Percentiles rank a stretch among this genome's conserved stretches.
Conservation (phyloP, 2,329 filamentous ascomycete species). For the Aspergillus chevalieri region DNA sequence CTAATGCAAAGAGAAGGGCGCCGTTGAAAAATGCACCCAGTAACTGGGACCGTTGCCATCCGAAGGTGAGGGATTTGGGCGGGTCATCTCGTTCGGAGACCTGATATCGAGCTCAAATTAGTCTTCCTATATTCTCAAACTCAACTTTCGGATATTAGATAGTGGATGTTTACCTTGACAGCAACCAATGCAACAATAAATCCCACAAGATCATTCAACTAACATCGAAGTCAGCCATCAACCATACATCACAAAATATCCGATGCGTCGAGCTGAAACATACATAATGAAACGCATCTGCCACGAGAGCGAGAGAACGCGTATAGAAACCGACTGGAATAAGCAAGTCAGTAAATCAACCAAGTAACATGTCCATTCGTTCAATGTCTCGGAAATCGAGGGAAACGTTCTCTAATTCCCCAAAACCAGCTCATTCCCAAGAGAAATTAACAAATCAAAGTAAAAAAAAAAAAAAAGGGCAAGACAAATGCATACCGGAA, state of each 20-base stretch:
- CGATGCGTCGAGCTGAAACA: constrained; percentile 15
- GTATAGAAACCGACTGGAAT: constrained; percentile 61
- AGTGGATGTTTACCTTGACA: constrained; percentile 46
- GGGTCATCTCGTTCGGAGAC: constrained; percentile 55
- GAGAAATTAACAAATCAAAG: constrained; percentile 2
- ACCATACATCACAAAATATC: background rate
- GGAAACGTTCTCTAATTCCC: background rate
- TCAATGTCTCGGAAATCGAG: background rate
- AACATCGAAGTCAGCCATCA: constrained; percentile 5
- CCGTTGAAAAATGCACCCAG: constrained; percentile 78
- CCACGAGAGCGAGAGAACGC: constrained; percentile 63
- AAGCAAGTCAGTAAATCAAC: background rate
- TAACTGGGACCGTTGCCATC: constrained; percentile 69
- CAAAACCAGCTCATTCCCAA: background rate
- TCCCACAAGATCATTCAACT: constrained; percentile 66
- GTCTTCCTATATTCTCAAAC: background rate
- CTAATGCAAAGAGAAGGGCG: constrained; percentile 65
- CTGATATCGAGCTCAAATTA: constrained; percentile 4
- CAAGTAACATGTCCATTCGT: too few relatives aligned
- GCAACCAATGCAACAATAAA: constrained; percentile 63
- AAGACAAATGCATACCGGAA: constrained; percentile 15
- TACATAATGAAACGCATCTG: constrained; percentile 75
- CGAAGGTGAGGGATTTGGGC: constrained; percentile 60
- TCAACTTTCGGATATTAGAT: background rate
- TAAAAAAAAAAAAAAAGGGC: background rate